Evolutionary conservation across 305 asterid genomes (phyloP).

Genomic region (Nicotiana rustica): DNA sequence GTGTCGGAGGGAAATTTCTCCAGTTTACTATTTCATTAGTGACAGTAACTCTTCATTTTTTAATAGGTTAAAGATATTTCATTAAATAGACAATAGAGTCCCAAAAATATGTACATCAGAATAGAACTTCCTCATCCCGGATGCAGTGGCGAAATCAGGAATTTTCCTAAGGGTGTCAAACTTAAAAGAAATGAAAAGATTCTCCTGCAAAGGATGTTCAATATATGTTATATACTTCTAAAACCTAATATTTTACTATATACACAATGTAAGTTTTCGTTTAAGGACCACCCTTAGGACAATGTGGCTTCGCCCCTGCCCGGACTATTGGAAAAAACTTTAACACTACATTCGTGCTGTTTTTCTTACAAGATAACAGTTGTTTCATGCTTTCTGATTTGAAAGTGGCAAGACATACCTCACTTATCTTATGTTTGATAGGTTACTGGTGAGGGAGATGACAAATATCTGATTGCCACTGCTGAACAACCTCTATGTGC

Average conservation of each 20-base stretch:
- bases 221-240: too few species aligned
- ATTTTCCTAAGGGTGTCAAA: neutral
- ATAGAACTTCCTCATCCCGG: slow-evolving; percentile 3
- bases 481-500: slow-evolving; percentile 98
- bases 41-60: neutral
- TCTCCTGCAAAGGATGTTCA: too few species aligned
- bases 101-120: neutral
- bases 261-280: too few species aligned
- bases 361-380: neutral
- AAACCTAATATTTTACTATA: too few species aligned
- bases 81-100: neutral
- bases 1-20: neutral
- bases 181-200: neutral
- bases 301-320: too few species aligned
- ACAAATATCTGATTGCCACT: slow-evolving; percentile 93
- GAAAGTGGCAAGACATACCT: neutral
- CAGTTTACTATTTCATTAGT: neutral
- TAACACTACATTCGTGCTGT: neutral
- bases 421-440: slow-evolving; percentile 42
- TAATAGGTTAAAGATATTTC: neutral
- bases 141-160: neutral
- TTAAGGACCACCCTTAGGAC: too few species aligned
- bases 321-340: neutral
- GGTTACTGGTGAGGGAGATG: slow-evolving; percentile 98
- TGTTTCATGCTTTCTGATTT: neutral